Evolutionary conservation across 768 basidiomycete genomes (phyloP), one percentile per base, ranked within the genome.

Genomic region (Tulasnella sp.): DNA sequence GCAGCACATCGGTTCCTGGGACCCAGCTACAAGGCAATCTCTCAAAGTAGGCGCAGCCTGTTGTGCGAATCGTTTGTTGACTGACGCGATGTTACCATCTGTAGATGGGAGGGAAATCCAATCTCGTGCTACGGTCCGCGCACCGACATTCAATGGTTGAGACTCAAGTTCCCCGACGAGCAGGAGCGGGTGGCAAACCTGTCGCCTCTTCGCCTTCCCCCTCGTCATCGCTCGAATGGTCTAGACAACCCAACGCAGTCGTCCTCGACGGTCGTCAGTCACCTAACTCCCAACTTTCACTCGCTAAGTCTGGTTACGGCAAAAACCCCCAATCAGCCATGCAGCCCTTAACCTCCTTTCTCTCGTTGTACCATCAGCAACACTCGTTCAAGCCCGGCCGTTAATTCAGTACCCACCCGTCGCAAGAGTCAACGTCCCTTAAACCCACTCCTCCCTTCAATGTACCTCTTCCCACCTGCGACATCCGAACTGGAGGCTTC

Each of bases 381-480:
- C 42, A 34, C 24, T 37, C 46, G 22, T 75, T 41, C n/a, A 75
- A 24, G 41, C 42, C 24, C 42, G 37, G 34, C 76, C 50, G 5
- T 48, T 46, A 46, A 54, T 48, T 37, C 41, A 48, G 44, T 48
- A n/a, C 24, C 76, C 76, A 37, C 76, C 46, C 31, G 76, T 77
- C 11, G 76, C 76, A 54, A 40, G 76, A 40, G 50, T 54, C 76
- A 58, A 58, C 76, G 76, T 31, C n/a, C 44, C 76, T 2, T 77
- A 77, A 46, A 54, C 46, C 42, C 76, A 77, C 50, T 77, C 76
- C 20, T 77, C 54, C 50, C 41, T 46, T 54, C 76, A 54, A 37
- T 77, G 46, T 20, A 37, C 16, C 42, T 77, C 46, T 77, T 77
- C 28, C 37, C 37, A 37, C 37, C 37, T 6, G 37, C 37, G 37